phyloP scores from a whole-genome alignment of 495 filamentous ascomycete species.

The Penicillium manginii region DNA sequence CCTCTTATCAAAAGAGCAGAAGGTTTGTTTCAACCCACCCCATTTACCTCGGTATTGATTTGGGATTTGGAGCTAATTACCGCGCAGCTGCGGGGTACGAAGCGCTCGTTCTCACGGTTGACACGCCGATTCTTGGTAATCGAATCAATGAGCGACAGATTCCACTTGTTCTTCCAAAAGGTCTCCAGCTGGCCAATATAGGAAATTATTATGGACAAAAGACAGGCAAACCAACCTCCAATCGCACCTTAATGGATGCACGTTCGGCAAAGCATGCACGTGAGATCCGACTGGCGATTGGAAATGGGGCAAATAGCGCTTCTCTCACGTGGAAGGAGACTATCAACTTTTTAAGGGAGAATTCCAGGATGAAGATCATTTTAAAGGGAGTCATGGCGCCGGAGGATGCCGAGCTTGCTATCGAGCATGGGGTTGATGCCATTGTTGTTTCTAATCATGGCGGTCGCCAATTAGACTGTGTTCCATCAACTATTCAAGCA shows the following conservation, averaged over 20 bases:
- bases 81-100: constrained; percentile 72
- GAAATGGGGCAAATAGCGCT: constrained; percentile 10
- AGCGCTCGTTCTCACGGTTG: constrained; percentile 91
- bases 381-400: constrained; percentile 14
- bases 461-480: constrained; percentile 64
- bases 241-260: constrained; percentile 8
- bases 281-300: constrained; percentile 5
- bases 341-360: constrained; percentile 14
- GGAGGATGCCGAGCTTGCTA: constrained; percentile 38
- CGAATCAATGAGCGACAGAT: constrained; percentile 44
- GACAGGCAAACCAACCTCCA: constrained; percentile 2
- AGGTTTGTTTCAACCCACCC: constrained; percentile 21
- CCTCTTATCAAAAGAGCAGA: constrained; percentile 85
- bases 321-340: constrained; percentile 16
- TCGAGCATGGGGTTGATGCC: constrained; percentile 58
- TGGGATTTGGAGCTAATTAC: constrained; percentile 6
- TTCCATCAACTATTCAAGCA: constrained; percentile 58
- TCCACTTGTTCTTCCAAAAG: constrained; percentile 42
- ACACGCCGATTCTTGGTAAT: constrained; percentile 81
- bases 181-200: constrained; percentile 19
- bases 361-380: constrained; percentile 16
- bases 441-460: constrained; percentile 71
- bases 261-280: constrained; percentile 6
- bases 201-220: neutral
- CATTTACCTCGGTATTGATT: constrained; percentile 13